Evolutionary conservation across 1,284 basidiomycete genomes (phyloP).

Genomic region (Apiotrichum veenhuisii): DNA sequence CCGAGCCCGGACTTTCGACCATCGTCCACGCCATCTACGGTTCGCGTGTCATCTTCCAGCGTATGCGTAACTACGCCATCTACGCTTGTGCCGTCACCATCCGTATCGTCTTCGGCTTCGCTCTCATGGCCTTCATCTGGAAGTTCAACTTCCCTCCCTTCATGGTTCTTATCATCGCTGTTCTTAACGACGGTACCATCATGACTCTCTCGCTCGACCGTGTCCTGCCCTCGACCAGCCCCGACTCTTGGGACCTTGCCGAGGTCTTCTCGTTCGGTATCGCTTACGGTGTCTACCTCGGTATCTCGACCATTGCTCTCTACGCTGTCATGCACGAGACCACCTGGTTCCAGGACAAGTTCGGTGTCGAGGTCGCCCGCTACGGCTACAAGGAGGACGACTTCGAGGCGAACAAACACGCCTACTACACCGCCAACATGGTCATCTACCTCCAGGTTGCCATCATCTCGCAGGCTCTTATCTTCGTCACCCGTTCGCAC

Average conservation of each 20-base stretch:
- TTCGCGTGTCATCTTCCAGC: conserved; percentile 94
- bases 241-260: conserved; percentile 91
- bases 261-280: conserved; percentile 96
- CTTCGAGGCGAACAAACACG: conserved; percentile 15
- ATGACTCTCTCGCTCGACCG: conserved; percentile 98
- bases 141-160: conserved; percentile 98
- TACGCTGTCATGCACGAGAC: conserved; percentile 83
- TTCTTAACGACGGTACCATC: conserved; percentile 97
- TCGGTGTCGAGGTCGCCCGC: conserved; percentile 60
- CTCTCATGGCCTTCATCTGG: conserved; percentile 92
- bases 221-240: conserved; percentile 84
- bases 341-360: conserved; percentile 82
- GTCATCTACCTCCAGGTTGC: conserved; percentile 79
- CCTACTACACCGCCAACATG: conserved; percentile 51
- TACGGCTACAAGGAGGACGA: conserved; percentile 47
- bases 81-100: conserved; percentile 93
- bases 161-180: conserved; percentile 97
- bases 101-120: conserved; percentile 97
- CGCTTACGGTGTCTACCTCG: conserved; percentile 91
- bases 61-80: conserved; percentile 96
- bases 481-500: conserved; percentile 95
- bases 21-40: conserved; percentile 95
- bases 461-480: conserved; percentile 95
- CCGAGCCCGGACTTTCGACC: conserved; percentile 91
- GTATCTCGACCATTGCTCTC: conserved; percentile 77